Evolutionary conservation across 1,284 basidiomycete species (phyloP).

Genomic region (Dichomitus squalens): DNA sequence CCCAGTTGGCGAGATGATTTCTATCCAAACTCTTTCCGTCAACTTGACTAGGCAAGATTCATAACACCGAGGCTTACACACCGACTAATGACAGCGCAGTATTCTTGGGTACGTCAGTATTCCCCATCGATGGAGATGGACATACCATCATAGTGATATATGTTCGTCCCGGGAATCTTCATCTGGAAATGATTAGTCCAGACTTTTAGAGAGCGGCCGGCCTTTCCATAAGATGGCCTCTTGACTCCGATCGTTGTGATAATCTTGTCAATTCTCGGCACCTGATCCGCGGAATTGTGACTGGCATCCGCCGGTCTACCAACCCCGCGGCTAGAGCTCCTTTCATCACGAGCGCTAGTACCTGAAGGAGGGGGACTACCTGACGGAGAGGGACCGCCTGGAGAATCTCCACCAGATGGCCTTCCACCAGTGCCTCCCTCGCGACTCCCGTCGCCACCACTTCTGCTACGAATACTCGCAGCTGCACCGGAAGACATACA

Average conservation of each 20-base stretch:
- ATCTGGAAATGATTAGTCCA: constrained; percentile 67
- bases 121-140: neutral
- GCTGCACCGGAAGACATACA: too few relatives aligned
- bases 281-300: constrained; percentile 7
- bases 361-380: too few relatives aligned
- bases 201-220: constrained; percentile 55
- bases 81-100: constrained; percentile 46
- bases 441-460: too few relatives aligned
- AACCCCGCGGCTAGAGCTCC: too few relatives aligned
- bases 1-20: constrained; percentile 67
- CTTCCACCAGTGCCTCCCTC: too few relatives aligned
- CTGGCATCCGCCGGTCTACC: constrained; percentile 31
- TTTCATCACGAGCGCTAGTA: too few relatives aligned
- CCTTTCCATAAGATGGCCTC: constrained; percentile 60
- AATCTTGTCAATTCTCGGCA: constrained; percentile 37
- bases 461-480: too few relatives aligned
- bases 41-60: neutral
- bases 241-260: constrained; percentile 63
- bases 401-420: too few relatives aligned
- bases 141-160: constrained; percentile 77
- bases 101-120: constrained; percentile 1
- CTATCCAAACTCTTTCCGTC: neutral
- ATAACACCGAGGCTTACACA: constrained; percentile 40
- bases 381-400: too few relatives aligned
- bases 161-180: constrained; percentile 58